Percentiles rank a stretch among this genome's conserved stretches.
These are phyloP conservation scores for Pseudovirgaria hyperparasitica DNA, from an alignment of 2,329 filamentous ascomycete species.

Conservation along the genomic window DNA sequence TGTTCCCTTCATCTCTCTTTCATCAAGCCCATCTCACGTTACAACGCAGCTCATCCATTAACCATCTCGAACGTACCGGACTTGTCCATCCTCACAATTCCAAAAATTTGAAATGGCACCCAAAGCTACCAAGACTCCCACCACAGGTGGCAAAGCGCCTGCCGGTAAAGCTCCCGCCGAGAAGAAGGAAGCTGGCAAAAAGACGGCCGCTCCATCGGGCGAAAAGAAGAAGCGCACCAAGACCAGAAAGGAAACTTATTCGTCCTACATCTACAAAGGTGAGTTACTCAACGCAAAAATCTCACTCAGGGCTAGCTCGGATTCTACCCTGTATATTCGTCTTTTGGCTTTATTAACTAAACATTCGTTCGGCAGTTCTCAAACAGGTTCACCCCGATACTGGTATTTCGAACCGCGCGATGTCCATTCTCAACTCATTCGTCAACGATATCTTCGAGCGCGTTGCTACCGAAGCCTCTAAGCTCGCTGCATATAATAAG, in stretches of 20 bases:
- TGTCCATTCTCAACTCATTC: slow-evolving; percentile 99
- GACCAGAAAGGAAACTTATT: slow-evolving; percentile 99
- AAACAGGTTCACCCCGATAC: slow-evolving; percentile 99
- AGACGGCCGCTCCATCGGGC: slow-evolving; percentile 80
- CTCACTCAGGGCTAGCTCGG: slow-evolving; percentile 2
- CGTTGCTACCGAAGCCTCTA: slow-evolving; percentile 94
- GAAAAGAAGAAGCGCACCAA: slow-evolving; percentile 99
- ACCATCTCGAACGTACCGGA: slow-evolving; percentile 9
- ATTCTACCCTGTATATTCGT: slow-evolving; percentile 27
- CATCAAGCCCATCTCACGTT: slow-evolving; percentile 13
- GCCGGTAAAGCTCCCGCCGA: slow-evolving; percentile 72
- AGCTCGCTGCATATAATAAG: slow-evolving; percentile 99
- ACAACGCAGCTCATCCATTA: slow-evolving; percentile 17
- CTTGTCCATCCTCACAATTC: slow-evolving; percentile 12
- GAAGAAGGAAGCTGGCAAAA: slow-evolving; percentile 99
- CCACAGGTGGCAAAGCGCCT: slow-evolving; percentile 82
- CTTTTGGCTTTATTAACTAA: no score
- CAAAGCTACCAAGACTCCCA: slow-evolving; percentile 98
- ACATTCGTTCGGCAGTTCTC: no score
- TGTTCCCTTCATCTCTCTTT: slow-evolving; percentile 16
- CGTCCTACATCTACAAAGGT: slow-evolving; percentile 99
- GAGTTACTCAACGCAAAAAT: slow-evolving; percentile 20
- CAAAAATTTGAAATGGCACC: slow-evolving; percentile 64
- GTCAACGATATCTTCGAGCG: slow-evolving; percentile 99
- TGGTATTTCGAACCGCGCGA: slow-evolving; percentile 99